Evolutionary conservation across 768 basidiomycete genomes (phyloP).

Genomic region (Termitomyces sp.): DNA sequence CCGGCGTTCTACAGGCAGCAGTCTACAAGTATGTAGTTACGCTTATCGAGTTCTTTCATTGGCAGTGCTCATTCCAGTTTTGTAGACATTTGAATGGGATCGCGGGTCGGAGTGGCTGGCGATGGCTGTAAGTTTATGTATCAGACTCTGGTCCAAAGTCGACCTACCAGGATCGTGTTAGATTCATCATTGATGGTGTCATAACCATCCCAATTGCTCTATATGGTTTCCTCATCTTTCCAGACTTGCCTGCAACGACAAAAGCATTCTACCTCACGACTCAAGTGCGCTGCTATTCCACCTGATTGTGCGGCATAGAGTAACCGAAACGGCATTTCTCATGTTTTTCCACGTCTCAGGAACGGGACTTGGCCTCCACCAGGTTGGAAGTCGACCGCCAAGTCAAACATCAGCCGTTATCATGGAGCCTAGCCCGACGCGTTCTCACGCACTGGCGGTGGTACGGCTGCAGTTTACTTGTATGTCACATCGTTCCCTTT

Average conservation of each 20-base stretch:
- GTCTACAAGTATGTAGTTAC: constrained; percentile 43
- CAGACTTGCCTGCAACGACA: constrained; percentile 62
- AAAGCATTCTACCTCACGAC: constrained; percentile 57
- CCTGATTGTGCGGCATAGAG: not conserved
- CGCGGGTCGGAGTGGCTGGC: constrained; percentile 56
- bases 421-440: constrained; percentile 40
- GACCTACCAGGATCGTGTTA: constrained; percentile 15
- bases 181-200: constrained; percentile 65
- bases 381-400: constrained; percentile 40
- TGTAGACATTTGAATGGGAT: constrained; percentile 47
- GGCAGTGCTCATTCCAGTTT: constrained; percentile 1
- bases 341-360: constrained; percentile 28
- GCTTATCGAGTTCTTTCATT: not conserved
- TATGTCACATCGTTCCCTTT: constrained; percentile 20
- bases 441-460: constrained; percentile 59
- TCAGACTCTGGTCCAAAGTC: not conserved
- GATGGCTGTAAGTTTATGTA: constrained; percentile 47
- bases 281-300: constrained; percentile 31
- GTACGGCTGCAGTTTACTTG: constrained; percentile 63
- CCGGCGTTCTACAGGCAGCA: constrained; percentile 57
- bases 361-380: constrained; percentile 44
- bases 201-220: constrained; percentile 68
- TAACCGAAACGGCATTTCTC: constrained; percentile 3
- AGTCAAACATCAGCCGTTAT: constrained; percentile 34
- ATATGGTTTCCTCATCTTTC: constrained; percentile 69